Evolutionary conservation across 495 filamentous ascomycete species (phyloP).

Genomic region (Penicillium flavigenum): DNA sequence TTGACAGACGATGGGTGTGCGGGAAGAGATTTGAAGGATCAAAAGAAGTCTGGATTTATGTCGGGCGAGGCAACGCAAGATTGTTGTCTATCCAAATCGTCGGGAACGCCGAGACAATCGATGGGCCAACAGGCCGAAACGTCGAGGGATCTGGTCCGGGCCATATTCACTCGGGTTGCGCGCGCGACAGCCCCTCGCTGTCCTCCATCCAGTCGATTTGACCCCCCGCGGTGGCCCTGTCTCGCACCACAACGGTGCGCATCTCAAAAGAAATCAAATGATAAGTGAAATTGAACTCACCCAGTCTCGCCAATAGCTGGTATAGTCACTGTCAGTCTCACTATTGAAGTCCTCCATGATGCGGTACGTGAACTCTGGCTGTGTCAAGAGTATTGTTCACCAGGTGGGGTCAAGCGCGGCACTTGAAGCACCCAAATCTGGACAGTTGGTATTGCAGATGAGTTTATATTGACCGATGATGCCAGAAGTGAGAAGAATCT

Average conservation of each 20-base stretch:
- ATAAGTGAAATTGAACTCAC: constrained; percentile 57
- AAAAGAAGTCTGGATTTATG: too few species aligned
- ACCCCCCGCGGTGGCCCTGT: constrained; percentile 12
- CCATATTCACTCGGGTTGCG: not conserved
- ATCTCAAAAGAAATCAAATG: not conserved
- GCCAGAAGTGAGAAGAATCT: not conserved
- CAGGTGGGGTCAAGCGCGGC: constrained; percentile 36
- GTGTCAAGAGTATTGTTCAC: constrained; percentile 12
- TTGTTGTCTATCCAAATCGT: too few species aligned
- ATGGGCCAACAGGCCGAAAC: too few species aligned
- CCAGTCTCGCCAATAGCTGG: constrained; percentile 99
- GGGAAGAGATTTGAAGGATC: too few species aligned
- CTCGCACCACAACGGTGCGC: not conserved
- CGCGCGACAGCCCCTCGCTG: not conserved
- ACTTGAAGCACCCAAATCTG: constrained; percentile 31
- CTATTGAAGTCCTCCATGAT: constrained; percentile 94
- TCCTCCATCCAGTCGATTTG: not conserved
- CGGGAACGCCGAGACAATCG: too few species aligned
- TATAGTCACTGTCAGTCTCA: constrained; percentile 98
- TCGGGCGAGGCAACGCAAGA: too few species aligned
- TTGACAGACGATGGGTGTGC: too few species aligned
- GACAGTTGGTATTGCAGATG: constrained; percentile 20
- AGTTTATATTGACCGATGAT: not conserved
- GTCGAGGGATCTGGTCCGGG: too few species aligned
- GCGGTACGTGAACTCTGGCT: constrained; percentile 9